These are phyloP conservation scores for Alternaria consortialis DNA, from an alignment of 2,329 filamentous ascomycete genomes.

Conservation along the genomic window DNA sequence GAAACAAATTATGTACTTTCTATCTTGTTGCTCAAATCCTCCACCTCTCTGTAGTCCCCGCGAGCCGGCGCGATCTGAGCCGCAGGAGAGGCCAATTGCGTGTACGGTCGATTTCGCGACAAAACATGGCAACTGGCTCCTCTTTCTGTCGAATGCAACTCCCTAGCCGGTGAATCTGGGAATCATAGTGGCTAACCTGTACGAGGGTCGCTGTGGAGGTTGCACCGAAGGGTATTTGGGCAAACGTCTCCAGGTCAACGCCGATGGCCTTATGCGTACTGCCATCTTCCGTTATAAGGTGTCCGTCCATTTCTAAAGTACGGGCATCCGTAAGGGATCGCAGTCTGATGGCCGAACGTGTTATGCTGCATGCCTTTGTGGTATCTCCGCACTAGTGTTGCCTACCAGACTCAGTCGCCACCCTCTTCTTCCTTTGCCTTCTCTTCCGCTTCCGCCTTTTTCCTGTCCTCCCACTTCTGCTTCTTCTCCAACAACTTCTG, in stretches of 20 bases:
- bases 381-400: not conserved
- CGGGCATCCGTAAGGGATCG: not conserved
- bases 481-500: slow-evolving; percentile 82
- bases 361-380: not conserved
- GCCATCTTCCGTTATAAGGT: not conserved
- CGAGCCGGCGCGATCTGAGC: not conserved
- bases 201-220: not conserved
- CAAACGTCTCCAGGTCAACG: not conserved
- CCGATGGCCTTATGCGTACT: not conserved
- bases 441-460: slow-evolving; percentile 64
- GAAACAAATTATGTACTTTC: not conserved
- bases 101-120: not conserved
- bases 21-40: not conserved
- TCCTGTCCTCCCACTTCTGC: slow-evolving; percentile 67
- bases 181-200: not conserved
- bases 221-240: not conserved
- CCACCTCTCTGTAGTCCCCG: not conserved
- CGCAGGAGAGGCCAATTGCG: not conserved
- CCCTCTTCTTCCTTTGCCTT: slow-evolving; percentile 41
- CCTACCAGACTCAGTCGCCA: slow-evolving; percentile 22
- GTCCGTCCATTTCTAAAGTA: not conserved
- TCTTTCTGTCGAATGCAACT: not conserved
- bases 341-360: not conserved
- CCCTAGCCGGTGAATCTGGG: not conserved
- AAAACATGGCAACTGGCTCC: not conserved